phyloP scores from a whole-genome alignment of 2,329 filamentous ascomycete species.

The Hymenoscyphus linearis region DNA sequence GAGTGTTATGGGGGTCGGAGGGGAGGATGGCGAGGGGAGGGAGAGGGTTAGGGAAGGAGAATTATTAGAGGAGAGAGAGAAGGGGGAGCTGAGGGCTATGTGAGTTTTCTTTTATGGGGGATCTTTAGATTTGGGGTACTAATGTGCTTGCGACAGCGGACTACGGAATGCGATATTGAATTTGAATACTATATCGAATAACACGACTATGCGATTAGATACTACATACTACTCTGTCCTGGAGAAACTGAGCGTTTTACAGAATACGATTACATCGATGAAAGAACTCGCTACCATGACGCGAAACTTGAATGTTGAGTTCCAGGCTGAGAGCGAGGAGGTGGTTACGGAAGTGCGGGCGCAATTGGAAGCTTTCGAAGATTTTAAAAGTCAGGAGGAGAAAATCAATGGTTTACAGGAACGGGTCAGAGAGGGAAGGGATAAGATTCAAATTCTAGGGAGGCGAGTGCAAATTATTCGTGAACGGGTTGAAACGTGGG shows the following conservation, averaged over 20 bases:
- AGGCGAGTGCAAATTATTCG: slow-evolving; percentile 60
- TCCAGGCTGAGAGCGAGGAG: slow-evolving; percentile 53
- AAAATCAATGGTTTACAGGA: slow-evolving; percentile 57
- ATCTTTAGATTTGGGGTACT: neutral
- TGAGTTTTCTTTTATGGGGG: slow-evolving; percentile 27
- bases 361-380: slow-evolving; percentile 50
- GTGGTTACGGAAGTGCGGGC: slow-evolving; percentile 53
- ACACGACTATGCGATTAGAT: slow-evolving; percentile 62
- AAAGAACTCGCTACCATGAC: slow-evolving; percentile 62
- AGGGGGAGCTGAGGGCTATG: slow-evolving; percentile 37
- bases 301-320: slow-evolving; percentile 51
- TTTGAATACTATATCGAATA: slow-evolving; percentile 55
- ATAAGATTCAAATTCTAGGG: slow-evolving; percentile 54
- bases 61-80: slow-evolving; percentile 39
- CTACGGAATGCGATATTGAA: slow-evolving; percentile 47
- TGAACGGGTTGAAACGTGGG: slow-evolving; percentile 60
- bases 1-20: slow-evolving; percentile 34
- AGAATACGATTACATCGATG: slow-evolving; percentile 58
- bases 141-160: slow-evolving; percentile 35
- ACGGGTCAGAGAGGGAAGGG: slow-evolving; percentile 55
- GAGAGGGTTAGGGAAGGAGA: slow-evolving; percentile 35
- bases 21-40: slow-evolving; percentile 10
- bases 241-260: slow-evolving; percentile 60
- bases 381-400: slow-evolving; percentile 60
- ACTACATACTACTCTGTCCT: slow-evolving; percentile 69